Evolutionary conservation across 345 rosid species (phyloP).

Genomic region (Eutrema yunnanense): DNA sequence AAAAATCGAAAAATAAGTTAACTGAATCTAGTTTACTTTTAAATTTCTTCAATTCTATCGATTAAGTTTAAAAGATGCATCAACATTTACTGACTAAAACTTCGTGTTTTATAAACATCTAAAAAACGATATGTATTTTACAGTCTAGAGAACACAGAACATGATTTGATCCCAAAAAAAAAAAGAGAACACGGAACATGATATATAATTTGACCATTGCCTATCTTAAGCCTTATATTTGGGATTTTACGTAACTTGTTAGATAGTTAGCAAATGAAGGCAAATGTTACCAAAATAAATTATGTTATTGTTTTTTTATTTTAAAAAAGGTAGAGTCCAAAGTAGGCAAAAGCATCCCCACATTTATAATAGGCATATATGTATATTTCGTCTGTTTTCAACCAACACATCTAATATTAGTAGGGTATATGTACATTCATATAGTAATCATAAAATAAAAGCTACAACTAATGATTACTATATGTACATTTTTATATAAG

Average conservation of each 20-base stretch:
- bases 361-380: background rate
- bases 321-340: background rate
- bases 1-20: too few species aligned
- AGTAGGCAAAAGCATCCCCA: constrained; percentile 24
- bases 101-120: too few species aligned
- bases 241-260: background rate
- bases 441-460: constrained; percentile 2
- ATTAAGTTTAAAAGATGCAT: too few species aligned
- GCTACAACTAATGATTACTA: background rate
- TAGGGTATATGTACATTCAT: background rate
- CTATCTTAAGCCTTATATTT: too few species aligned
- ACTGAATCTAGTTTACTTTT: too few species aligned
- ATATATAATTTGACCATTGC: too few species aligned
- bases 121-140: too few species aligned
- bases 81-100: too few species aligned
- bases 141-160: too few species aligned
- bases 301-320: background rate
- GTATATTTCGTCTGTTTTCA: constrained; percentile 6
- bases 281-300: background rate
- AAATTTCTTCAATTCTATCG: too few species aligned
- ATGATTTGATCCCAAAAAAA: too few species aligned
- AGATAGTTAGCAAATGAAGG: background rate
- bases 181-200: too few species aligned
- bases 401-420: constrained; percentile 13
- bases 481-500: background rate